Conservation (phyloP, 2,329 filamentous ascomycete genomes). For the Chaetomium sp. region DNA sequence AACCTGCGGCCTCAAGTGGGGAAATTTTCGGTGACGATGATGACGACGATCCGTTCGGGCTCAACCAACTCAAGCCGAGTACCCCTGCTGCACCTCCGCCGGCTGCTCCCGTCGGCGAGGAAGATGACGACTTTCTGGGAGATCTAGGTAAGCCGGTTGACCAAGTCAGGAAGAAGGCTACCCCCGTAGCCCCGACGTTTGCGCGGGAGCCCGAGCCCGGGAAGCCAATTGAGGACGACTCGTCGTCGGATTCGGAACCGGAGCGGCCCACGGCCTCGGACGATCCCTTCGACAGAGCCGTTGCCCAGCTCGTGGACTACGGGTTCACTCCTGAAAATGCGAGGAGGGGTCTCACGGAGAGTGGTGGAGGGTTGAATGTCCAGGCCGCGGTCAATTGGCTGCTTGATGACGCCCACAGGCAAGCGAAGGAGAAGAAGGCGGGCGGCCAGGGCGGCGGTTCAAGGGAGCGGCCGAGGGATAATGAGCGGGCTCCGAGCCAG, state of each 20-base stretch:
- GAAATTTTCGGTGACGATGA: conserved; percentile 55
- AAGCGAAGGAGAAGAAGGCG: conserved; percentile 66
- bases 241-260: conserved; percentile 37
- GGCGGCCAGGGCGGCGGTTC: conserved; percentile 30
- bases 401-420: conserved; percentile 81
- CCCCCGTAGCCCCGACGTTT: conserved; percentile 12
- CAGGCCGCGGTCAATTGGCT: conserved; percentile 86
- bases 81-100: conserved; percentile 19
- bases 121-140: conserved; percentile 60
- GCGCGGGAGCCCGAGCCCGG: conserved; percentile 43
- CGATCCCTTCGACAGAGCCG: conserved; percentile 68
- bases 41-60: conserved; percentile 84
- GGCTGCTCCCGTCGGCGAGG: conserved; percentile 48
- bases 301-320: conserved; percentile 90
- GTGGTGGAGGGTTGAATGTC: conserved; percentile 70
- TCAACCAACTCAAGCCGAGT: conserved; percentile 55
- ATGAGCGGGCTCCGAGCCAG: conserved; percentile 23
- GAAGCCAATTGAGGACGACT: conserved; percentile 45
- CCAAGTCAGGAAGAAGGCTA: conserved; percentile 39
- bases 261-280: conserved; percentile 35
- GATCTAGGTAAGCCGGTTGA: conserved; percentile 60
- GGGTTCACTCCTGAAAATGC: conserved; percentile 84
- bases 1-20: conserved; percentile 28
- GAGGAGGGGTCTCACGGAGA: conserved; percentile 71
- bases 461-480: conserved; percentile 21